phyloP scores from a whole-genome alignment of 352 stramenopile genomes.

The Peronospora farinosa region DNA sequence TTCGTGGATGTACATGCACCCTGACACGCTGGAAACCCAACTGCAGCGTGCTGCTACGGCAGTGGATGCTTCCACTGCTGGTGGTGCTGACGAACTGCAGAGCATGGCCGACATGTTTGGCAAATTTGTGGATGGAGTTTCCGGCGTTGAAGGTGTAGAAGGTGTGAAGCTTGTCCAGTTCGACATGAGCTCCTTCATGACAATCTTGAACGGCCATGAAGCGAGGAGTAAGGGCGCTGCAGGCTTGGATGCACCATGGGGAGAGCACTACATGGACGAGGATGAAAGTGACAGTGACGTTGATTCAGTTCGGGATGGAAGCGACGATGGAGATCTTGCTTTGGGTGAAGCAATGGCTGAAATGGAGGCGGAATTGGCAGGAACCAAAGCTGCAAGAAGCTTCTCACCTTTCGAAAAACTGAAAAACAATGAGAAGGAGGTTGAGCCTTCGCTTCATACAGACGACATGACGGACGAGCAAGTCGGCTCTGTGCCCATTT shows the following conservation, averaged over 20 bases:
- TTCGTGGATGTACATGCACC: conserved; percentile 73
- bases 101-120: conserved; percentile 70
- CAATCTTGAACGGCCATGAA: conserved; percentile 40
- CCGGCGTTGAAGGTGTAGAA: conserved; percentile 65
- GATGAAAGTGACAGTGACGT: conserved; percentile 31
- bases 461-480: conserved; percentile 5
- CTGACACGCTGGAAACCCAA: conserved; percentile 64
- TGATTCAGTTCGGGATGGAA: conserved; percentile 21
- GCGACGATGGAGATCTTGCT: conserved; percentile 31
- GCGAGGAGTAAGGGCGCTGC: background rate
- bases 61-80: conserved; percentile 6
- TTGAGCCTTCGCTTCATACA: conserved; percentile 2
- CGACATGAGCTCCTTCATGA: conserved; percentile 63
- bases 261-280: conserved; percentile 26
- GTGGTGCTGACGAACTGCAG: conserved; percentile 58
- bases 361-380: conserved; percentile 65
- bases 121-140: conserved; percentile 58
- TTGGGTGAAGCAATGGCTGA: conserved; percentile 60
- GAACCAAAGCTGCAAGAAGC: conserved; percentile 50
- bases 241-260: conserved; percentile 16
- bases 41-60: conserved; percentile 33
- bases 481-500: conserved; percentile 17
- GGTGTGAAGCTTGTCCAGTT: conserved; percentile 48
- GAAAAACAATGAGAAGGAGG: conserved; percentile 10
- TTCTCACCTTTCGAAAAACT: conserved; percentile 37